These are phyloP conservation scores for Neofusicoccum laricinum DNA, from an alignment of 2,329 filamentous ascomycete species.

Conservation along the genomic window DNA sequence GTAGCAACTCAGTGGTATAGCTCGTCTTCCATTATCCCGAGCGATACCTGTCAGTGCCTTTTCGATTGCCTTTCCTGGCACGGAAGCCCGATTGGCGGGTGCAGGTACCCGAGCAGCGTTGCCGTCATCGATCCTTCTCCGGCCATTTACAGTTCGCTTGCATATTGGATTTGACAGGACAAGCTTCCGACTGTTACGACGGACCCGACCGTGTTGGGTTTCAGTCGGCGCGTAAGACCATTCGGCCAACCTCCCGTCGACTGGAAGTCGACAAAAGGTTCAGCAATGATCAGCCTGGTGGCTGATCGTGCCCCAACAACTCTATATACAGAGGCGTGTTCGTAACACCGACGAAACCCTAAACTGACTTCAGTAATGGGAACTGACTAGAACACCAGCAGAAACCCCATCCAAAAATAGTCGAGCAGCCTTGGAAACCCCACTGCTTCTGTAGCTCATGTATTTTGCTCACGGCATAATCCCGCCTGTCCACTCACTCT, in stretches of 20 bases:
- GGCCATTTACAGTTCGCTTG: neutral
- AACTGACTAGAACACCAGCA: neutral
- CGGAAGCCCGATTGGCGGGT: neutral
- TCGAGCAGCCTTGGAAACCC: neutral
- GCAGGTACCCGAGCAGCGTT: neutral
- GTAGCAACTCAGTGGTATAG: no score
- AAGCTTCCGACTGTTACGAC: neutral
- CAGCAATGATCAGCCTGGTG: no score
- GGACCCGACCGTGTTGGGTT: no score
- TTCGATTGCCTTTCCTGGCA: neutral
- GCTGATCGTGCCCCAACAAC: no score
- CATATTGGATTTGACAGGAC: neutral
- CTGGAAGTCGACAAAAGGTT: no score
- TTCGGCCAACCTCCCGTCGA: no score
- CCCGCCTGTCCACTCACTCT: neutral
- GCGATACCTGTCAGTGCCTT: no score
- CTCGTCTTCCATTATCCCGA: neutral
- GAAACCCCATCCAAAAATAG: neutral
- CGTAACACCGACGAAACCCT: neutral
- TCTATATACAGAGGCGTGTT: no score
- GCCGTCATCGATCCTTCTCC: neutral
- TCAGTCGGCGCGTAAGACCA: no score
- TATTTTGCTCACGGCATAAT: neutral
- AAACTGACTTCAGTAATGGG: neutral
- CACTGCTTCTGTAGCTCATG: neutral